Evolutionary conservation across 495 filamentous ascomycete species (phyloP).

Genomic region (Penicillium atrosanguineum): DNA sequence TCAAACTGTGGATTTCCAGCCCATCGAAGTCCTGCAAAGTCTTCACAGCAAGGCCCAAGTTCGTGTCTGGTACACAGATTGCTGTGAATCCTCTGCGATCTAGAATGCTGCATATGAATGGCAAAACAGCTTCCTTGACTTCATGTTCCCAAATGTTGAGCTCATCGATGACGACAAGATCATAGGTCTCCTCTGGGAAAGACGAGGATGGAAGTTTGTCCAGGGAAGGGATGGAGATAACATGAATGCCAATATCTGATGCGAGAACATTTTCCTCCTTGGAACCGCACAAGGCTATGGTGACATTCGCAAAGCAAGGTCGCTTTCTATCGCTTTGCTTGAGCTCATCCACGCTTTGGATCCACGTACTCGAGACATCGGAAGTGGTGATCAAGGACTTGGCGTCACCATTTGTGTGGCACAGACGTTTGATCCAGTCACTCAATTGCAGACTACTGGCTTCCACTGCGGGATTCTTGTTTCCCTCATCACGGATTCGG

Average conservation of each 20-base stretch:
- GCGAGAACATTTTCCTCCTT: background rate
- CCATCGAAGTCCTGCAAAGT: constrained; percentile 5
- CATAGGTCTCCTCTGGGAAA: constrained; percentile 7
- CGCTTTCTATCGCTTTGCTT: constrained; percentile 5
- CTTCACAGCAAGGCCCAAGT: background rate
- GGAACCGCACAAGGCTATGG: constrained; percentile 5
- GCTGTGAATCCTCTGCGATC: constrained; percentile 12
- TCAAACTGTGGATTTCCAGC: constrained; percentile 11
- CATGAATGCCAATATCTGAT: constrained; percentile 1
- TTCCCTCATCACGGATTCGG: background rate
- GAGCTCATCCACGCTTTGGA: constrained; percentile 2
- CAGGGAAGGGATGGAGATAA: constrained; percentile 3
- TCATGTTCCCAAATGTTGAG: constrained; percentile 6
- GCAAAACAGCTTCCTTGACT: background rate
- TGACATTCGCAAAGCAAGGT: constrained; percentile 15
- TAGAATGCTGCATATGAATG: constrained; percentile 5
- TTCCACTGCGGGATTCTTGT: constrained; percentile 4
- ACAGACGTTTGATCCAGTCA: constrained; percentile 21
- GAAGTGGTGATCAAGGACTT: constrained; percentile 10
- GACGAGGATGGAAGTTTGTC: constrained; percentile 7
- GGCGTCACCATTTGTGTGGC: constrained; percentile 18
- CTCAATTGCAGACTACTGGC: constrained; percentile 6
- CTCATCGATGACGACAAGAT: constrained; percentile 15
- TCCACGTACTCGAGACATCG: constrained; percentile 2
- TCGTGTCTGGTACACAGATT: constrained; percentile 5